Conservation (phyloP, 306 rosid genomes). For the Quercus parvula region DNA sequence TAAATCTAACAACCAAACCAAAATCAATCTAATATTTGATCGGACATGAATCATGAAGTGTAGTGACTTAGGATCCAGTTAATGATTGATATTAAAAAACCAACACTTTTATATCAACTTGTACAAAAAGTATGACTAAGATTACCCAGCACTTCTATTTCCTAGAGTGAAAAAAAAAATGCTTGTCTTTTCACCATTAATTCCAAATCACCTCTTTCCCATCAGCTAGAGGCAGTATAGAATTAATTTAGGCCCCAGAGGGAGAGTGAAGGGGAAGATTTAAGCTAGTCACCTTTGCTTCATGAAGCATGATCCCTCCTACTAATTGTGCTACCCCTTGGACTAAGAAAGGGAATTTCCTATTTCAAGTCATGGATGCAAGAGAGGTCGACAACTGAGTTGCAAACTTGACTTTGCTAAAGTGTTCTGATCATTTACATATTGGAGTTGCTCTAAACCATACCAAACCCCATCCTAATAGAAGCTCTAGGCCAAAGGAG, state of each 20-base stretch:
- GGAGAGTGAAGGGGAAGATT: too few species aligned
- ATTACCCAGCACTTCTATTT: not conserved
- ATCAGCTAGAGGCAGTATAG: too few species aligned
- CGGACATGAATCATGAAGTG: not conserved
- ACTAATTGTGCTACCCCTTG: too few species aligned
- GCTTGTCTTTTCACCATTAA: not conserved
- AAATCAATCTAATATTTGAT: not conserved
- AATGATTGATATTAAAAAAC: not conserved
- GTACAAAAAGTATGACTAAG: not conserved
- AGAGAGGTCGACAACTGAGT: not conserved
- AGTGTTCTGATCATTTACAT: not conserved
- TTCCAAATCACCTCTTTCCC: not conserved
- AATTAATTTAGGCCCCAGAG: too few species aligned
- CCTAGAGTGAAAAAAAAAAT: not conserved
- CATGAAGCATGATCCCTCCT: too few species aligned
- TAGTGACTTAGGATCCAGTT: not conserved
- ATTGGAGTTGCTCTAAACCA: constrained; percentile 9
- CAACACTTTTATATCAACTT: not conserved
- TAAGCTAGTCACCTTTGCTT: too few species aligned
- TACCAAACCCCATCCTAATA: constrained; percentile 8
- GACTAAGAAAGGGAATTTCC: too few species aligned
- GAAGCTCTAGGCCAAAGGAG: not conserved
- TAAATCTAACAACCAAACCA: constrained; percentile 5
- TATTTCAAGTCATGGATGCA: not conserved
- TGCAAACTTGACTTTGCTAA: not conserved